Evolutionary conservation across 2,329 filamentous ascomycete genomes (phyloP).

Genomic region (Talaromyces sp.): DNA sequence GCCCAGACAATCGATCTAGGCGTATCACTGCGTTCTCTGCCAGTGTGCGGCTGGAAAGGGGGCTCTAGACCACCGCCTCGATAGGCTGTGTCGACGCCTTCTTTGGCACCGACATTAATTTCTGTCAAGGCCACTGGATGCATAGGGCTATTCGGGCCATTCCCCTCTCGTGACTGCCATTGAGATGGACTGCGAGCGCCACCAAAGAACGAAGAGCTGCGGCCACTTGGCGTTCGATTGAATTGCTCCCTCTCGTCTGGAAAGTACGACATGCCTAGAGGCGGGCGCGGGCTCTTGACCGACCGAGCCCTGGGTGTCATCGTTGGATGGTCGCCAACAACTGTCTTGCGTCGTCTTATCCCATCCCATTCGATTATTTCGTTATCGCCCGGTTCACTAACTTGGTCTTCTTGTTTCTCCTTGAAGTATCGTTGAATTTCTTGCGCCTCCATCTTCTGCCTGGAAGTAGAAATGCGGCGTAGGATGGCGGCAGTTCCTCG

Average conservation of each 20-base stretch:
- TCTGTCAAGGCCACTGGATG: slow-evolving; percentile 59
- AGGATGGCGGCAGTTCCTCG: slow-evolving; percentile 85
- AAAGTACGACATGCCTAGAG: slow-evolving; percentile 81
- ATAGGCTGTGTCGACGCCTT: slow-evolving; percentile 39
- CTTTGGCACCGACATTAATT: slow-evolving; percentile 44
- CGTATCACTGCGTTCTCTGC: slow-evolving; percentile 29
- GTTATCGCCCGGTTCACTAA: slow-evolving; percentile 72
- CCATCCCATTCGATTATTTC: slow-evolving; percentile 90
- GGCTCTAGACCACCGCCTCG: slow-evolving; percentile 22
- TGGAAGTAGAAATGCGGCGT: slow-evolving; percentile 67
- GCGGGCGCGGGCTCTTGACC: slow-evolving; percentile 58
- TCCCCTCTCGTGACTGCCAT: slow-evolving; percentile 26
- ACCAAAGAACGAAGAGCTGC: slow-evolving; percentile 31
- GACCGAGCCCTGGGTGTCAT: slow-evolving; percentile 37
- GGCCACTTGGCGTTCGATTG: slow-evolving; percentile 30
- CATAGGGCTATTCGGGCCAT: slow-evolving; percentile 45
- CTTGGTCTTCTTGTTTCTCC: slow-evolving; percentile 64
- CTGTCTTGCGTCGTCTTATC: slow-evolving; percentile 64
- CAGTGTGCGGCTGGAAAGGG: slow-evolving; percentile 13
- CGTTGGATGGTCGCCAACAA: slow-evolving; percentile 41
- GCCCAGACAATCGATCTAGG: slow-evolving; percentile 33
- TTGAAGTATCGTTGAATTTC: slow-evolving; percentile 74
- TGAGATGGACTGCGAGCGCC: slow-evolving; percentile 30
- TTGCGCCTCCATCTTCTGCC: slow-evolving; percentile 71
- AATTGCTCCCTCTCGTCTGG: slow-evolving; percentile 57